Percentiles rank a stretch among this genome's conserved stretches.
phyloP scores from a whole-genome alignment of 2,329 filamentous ascomycete species.

The Coniochaeta sp. region DNA sequence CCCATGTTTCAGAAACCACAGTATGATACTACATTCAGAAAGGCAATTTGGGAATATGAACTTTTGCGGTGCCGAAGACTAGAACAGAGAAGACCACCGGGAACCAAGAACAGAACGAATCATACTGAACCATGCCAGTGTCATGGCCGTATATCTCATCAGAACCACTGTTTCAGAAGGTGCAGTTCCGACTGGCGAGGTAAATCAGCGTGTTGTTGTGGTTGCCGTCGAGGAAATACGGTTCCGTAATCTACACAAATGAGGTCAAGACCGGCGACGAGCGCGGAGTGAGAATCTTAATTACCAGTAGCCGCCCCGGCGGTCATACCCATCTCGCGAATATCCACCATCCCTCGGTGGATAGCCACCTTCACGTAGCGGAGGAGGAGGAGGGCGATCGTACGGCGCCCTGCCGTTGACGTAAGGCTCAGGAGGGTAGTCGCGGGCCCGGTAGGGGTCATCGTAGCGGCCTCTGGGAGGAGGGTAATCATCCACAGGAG shows the following conservation, averaged over 20 bases:
- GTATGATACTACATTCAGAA: background rate
- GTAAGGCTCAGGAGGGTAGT: constrained; percentile 60
- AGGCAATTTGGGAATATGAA: background rate
- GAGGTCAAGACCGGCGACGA: constrained; percentile 9
- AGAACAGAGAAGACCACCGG: too few species aligned
- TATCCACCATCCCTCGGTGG: constrained; percentile 20
- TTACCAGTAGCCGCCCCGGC: constrained; percentile 17
- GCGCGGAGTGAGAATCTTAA: background rate
- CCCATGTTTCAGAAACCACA: background rate
- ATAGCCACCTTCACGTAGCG: constrained; percentile 26
- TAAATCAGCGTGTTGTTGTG: background rate
- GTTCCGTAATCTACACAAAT: constrained; percentile 3
- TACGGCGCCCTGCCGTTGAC: constrained; percentile 48
- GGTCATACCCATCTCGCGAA: constrained; percentile 19
- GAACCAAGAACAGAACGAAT: background rate
- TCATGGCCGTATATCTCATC: background rate
- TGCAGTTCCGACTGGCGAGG: background rate
- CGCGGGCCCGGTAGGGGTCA: constrained; percentile 62
- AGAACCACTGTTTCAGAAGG: background rate
- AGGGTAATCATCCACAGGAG: constrained; percentile 70
- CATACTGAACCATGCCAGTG: background rate
- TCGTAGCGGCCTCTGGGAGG: constrained; percentile 63
- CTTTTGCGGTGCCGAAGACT: background rate
- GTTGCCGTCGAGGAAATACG: background rate
- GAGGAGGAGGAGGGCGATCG: constrained; percentile 39